phyloP scores from a whole-genome alignment of 2,329 filamentous ascomycete genomes.

The Fusarium euwallaceae region DNA sequence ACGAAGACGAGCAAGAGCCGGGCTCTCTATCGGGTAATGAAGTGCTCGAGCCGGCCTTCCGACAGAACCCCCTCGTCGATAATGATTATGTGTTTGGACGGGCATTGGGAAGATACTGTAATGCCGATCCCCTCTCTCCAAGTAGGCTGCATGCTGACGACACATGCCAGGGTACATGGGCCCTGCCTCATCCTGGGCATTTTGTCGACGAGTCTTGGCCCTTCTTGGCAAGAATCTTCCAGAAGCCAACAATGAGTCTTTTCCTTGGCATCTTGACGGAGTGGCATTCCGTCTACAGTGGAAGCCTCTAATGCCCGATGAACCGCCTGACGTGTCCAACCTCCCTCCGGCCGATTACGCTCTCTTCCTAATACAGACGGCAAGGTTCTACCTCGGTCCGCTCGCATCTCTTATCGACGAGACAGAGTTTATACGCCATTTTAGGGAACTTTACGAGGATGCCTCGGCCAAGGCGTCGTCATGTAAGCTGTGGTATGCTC shows the following conservation, averaged over 20 bases:
- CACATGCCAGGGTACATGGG: conserved; percentile 43
- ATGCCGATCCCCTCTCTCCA: not conserved
- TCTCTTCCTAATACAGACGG: conserved; percentile 41
- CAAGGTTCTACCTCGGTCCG: conserved; percentile 40
- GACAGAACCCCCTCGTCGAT: conserved; percentile 44
- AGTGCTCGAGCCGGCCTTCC: conserved; percentile 39
- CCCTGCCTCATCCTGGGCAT: conserved; percentile 44
- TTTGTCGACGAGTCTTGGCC: conserved; percentile 42
- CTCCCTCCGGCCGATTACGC: conserved; percentile 42
- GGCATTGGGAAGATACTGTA: conserved; percentile 40
- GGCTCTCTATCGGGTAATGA: conserved; percentile 8
- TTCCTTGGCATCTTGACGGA: conserved; percentile 46
- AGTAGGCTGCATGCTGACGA: not conserved
- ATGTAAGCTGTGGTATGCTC: conserved; percentile 48
- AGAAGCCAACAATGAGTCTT: conserved; percentile 38
- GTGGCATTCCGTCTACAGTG: conserved; percentile 42
- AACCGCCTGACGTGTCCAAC: conserved; percentile 39
- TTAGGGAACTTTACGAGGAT: conserved; percentile 42
- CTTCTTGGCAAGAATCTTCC: conserved; percentile 44
- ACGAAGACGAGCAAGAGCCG: conserved; percentile 5
- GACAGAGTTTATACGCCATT: conserved; percentile 29
- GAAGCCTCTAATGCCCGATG: conserved; percentile 36
- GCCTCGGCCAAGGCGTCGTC: conserved; percentile 29
- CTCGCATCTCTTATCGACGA: conserved; percentile 41
- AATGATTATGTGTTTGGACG: conserved; percentile 43